Base-by-base conservation (phyloP, 116 monocot species). In the Dioscorea cayenensis region DNA sequence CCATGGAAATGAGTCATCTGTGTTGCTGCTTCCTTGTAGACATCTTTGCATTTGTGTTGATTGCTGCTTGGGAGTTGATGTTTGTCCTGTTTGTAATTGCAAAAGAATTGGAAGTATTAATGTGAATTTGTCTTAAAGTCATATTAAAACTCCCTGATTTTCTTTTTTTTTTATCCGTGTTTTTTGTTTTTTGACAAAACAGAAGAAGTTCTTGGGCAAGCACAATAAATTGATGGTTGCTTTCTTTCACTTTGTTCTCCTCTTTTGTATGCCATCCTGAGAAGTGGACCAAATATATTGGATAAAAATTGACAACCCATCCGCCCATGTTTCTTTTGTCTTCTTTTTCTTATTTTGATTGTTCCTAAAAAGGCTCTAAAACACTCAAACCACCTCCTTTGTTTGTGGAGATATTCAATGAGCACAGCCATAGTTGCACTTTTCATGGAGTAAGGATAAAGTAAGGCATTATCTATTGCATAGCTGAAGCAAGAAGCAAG, bases 21-120 rank as follows among this genome's bases (percentile, higher is more conserved):
- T 82, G 71, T 65, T 89, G 67, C 49, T 89, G 52, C 71, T 89
- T 64, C 89, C 93, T 18, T 89, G 93, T 68, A 67, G 81, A 49
- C 93, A 93, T 25, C 75, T 93, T 4, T 84, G 89, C 63, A 52
- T 89, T 29, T 93, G 93, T 71, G 64, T 70, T 21, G 61, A 35
- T 19, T 93, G 93, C 50, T 82, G 48, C 8, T 66, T 76, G 36
- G 69, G 17, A 5, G 50, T 70, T 3, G 37, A 48, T 16, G 19
- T 61, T 14, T 92, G 92, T 59, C 92, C 89, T 0, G 51, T 80
- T 64, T 89, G 92, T 59, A 70, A 36, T 21, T 70, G 55, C 55
- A 28, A 35, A 21, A 70, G 58, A 32, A 70, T 25, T 28, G 70
- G 55, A 2, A 70, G 18, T 51, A 51, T 70, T 2, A 50, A 52